Base-by-base conservation (phyloP, 208 protist species). In the Acanthamoeba culbertsoni region DNA sequence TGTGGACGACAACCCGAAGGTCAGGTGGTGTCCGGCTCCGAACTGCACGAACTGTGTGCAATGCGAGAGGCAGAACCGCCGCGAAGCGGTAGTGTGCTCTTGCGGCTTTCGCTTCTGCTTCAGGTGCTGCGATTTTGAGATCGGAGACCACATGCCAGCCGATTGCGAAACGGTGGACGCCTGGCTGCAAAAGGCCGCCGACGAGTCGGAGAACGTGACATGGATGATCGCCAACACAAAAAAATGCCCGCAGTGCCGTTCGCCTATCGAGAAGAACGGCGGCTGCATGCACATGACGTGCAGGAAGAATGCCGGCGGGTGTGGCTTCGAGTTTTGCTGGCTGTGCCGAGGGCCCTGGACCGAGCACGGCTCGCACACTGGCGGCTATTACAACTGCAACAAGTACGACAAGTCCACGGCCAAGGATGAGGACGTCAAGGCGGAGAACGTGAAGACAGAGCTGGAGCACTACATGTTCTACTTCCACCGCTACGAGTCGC, bases 211-310 rank as follows among this genome's bases (percentile, higher is more conserved):
- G 2, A 98, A 95, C 53, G 73, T 95, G 37, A 96, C 94, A 4
- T 97, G 94, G 45, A 95, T 98, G 48, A 77, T 95, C 2, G 86
- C 77, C 8, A 96, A 95, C 79, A 98, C 97, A 14, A 98, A 98
- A 89, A 94, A 43, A 28, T 98, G 97, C 86, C 97, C 97, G 18
- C 95, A 96, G 65, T 98, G 97, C 91, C 55, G 94, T 20, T 94
- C 82, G 1, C 75, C 93, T 20, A 98, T 98, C 42, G 96, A 98
- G 93, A 99, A 99, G 94, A 98, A 97, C 86, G 96, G 95, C 8
- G 98, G 98, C n/a, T 99, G 98, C 94, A 98, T 98, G 40, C 98
- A 98, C 93, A 98, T 98, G 96, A 98, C 95, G 6, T 98, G 96
- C 91, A 59, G 93, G n/a, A 96, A 94, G 42, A 94, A 94, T 82